phyloP scores from a whole-genome alignment of 2,329 filamentous ascomycete genomes.

The Endoconidiophora polonica region DNA sequence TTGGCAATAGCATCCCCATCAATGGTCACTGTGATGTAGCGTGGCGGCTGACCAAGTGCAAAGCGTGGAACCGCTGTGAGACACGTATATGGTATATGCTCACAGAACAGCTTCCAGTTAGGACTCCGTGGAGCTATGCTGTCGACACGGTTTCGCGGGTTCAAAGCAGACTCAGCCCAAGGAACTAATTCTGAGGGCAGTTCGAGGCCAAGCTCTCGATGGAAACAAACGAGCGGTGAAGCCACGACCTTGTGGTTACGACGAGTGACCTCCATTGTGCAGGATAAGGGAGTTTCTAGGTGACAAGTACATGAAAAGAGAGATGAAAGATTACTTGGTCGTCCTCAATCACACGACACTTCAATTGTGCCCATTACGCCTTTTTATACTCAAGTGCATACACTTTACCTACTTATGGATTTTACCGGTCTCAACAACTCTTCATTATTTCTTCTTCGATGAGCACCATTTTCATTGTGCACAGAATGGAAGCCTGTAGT shows the following conservation, averaged over 20 bases:
- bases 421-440: too few relatives aligned
- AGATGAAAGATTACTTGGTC: too few relatives aligned
- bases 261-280: conserved; percentile 1
- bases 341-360: too few relatives aligned
- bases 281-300: neutral
- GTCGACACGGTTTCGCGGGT: conserved; percentile 4
- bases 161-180: neutral
- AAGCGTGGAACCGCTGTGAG: conserved; percentile 1
- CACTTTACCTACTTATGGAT: too few relatives aligned
- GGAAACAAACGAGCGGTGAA: conserved; percentile 2
- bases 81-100: conserved; percentile 4
- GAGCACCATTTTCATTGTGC: too few relatives aligned
- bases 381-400: too few relatives aligned
- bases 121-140: neutral
- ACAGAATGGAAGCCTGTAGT: too few relatives aligned
- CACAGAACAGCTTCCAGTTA: conserved; percentile 2
- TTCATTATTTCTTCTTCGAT: too few relatives aligned
- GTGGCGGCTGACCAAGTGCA: neutral
- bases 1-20: neutral
- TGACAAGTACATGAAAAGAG: neutral
- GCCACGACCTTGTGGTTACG: neutral
- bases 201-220: neutral
- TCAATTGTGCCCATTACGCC: too few relatives aligned
- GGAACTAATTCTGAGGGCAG: neutral
- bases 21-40: neutral